These are phyloP conservation scores for Venturia aucupariae DNA, from an alignment of 2,329 filamentous ascomycete species.

Conservation along the genomic window DNA sequence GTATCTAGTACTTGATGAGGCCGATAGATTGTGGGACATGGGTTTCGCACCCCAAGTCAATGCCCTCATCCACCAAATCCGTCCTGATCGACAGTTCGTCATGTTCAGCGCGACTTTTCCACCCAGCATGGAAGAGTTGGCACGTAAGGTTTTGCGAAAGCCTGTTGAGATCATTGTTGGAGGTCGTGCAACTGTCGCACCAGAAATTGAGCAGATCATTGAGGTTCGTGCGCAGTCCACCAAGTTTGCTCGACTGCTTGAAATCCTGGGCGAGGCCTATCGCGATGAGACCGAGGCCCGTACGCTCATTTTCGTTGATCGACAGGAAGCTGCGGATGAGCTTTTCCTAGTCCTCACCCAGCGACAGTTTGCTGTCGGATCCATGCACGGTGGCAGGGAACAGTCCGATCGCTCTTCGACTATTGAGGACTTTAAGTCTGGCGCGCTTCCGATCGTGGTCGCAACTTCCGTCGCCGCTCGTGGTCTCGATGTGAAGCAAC, in stretches of 20 bases:
- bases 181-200: constrained; percentile 60
- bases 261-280: constrained; percentile 80
- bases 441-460: constrained; percentile 79
- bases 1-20: constrained; percentile 93
- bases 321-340: constrained; percentile 81
- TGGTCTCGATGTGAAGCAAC: constrained; percentile 88
- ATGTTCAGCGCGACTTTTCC: constrained; percentile 97
- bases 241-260: constrained; percentile 77
- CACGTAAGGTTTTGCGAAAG: constrained; percentile 75
- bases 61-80: constrained; percentile 87
- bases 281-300: constrained; percentile 75
- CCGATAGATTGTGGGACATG: constrained; percentile 99
- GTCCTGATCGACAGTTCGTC: constrained; percentile 87
- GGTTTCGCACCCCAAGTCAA: constrained; percentile 97
- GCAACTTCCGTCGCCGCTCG: constrained; percentile 93
- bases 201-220: constrained; percentile 80
- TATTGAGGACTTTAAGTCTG: constrained; percentile 87
- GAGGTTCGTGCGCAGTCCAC: constrained; percentile 73
- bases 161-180: constrained; percentile 90
- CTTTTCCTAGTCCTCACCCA: constrained; percentile 67
- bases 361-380: constrained; percentile 85
- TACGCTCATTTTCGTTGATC: constrained; percentile 82
- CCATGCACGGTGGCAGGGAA: constrained; percentile 88
- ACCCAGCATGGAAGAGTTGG: constrained; percentile 80
- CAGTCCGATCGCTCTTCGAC: constrained; percentile 89